phyloP scores from a whole-genome alignment of 495 filamentous ascomycete species.

The Pseudotulostoma volvatum region DNA sequence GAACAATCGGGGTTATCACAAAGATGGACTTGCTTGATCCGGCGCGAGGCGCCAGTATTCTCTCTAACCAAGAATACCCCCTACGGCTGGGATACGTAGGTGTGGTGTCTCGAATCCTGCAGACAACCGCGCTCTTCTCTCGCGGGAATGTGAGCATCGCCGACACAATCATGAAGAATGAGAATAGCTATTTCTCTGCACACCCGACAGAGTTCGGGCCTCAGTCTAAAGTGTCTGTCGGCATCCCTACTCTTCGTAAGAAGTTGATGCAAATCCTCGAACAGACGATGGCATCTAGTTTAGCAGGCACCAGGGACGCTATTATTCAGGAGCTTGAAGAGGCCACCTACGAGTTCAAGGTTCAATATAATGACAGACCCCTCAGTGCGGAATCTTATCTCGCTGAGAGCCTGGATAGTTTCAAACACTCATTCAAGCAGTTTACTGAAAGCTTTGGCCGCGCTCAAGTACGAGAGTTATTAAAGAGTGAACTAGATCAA shows the following conservation, averaged over 20 bases:
- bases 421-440: slow-evolving; percentile 95
- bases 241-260: slow-evolving; percentile 73
- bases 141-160: slow-evolving; percentile 70
- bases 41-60: slow-evolving; percentile 54
- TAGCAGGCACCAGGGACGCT: slow-evolving; percentile 73
- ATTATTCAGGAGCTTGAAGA: slow-evolving; percentile 94
- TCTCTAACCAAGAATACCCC: slow-evolving; percentile 84
- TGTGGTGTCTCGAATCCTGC: slow-evolving; percentile 70
- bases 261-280: slow-evolving; percentile 96
- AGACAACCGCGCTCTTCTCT: slow-evolving; percentile 65
- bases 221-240: slow-evolving; percentile 53
- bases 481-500: slow-evolving; percentile 89
- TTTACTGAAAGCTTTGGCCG: slow-evolving; percentile 84
- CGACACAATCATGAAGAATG: slow-evolving; percentile 69
- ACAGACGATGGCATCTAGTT: slow-evolving; percentile 84
- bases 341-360: slow-evolving; percentile 96
- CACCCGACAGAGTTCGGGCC: slow-evolving; percentile 68
- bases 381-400: slow-evolving; percentile 91
- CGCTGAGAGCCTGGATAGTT: slow-evolving; percentile 82
- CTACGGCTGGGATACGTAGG: slow-evolving; percentile 93
- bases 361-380: slow-evolving; percentile 95
- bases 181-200: slow-evolving; percentile 71
- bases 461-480: slow-evolving; percentile 68
- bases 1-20: slow-evolving; percentile 94
- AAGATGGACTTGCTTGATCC: slow-evolving; percentile 98